A percentile compares a stretch with the other conserved stretches of the same genome.
These are phyloP conservation scores for Cryptosporidium bovis DNA, from an alignment of 169 alveolate species.

Conservation along the genomic window DNA sequence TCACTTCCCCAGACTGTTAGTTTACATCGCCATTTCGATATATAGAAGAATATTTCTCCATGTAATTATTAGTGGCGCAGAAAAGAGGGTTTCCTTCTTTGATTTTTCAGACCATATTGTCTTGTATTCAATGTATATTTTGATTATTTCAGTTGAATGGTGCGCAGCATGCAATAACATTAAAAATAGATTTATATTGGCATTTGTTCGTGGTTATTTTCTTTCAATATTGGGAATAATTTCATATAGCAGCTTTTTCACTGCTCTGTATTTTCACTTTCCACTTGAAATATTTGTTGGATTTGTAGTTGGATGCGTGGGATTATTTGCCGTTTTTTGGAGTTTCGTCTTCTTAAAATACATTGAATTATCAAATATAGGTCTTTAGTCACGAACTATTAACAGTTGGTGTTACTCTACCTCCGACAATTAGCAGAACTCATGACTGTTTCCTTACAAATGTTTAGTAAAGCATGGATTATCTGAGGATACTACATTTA, in stretches of 20 bases:
- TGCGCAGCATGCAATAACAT: slow-evolving; percentile 59
- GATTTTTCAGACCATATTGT: slow-evolving; percentile 72
- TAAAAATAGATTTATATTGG: slow-evolving; percentile 29
- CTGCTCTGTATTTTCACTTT: slow-evolving; percentile 67
- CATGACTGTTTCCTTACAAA: too few species aligned
- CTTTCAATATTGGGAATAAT: slow-evolving; percentile 39
- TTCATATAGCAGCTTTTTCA: slow-evolving; percentile 62
- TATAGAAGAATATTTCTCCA: slow-evolving; percentile 48
- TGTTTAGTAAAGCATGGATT: too few species aligned
- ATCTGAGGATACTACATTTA: too few species aligned
- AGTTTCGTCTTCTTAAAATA: slow-evolving; percentile 20
- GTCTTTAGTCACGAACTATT: not conserved
- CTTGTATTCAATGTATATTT: slow-evolving; percentile 52
- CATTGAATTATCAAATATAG: slow-evolving; percentile 48
- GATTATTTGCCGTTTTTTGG: slow-evolving; percentile 58
- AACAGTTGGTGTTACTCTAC: too few species aligned
- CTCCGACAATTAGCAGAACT: too few species aligned
- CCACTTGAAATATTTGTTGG: slow-evolving; percentile 65
- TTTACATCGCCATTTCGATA: slow-evolving; percentile 31
- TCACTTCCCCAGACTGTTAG: slow-evolving; percentile 45
- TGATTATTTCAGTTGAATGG: slow-evolving; percentile 70
- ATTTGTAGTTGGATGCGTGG: slow-evolving; percentile 51
- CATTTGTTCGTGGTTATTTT: slow-evolving; percentile 64
- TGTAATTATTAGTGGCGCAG: slow-evolving; percentile 23
- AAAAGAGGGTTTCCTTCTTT: slow-evolving; percentile 32